Base-by-base conservation (phyloP, 345 rosid species). In the Citrus hindsii region DNA sequence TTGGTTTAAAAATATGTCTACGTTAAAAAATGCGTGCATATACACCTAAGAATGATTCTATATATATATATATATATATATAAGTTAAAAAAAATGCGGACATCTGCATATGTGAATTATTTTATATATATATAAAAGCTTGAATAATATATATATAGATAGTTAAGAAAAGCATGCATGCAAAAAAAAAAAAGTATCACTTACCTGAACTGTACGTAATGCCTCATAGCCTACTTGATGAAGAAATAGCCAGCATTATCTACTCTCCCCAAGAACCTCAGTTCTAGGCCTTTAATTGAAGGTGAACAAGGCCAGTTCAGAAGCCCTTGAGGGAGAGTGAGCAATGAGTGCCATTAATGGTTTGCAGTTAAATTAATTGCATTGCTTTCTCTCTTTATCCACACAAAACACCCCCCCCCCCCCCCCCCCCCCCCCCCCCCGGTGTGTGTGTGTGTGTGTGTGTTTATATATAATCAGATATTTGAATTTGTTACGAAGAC, bases 261-360 rank as follows among this genome's bases (percentile, higher is more conserved):
- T 84, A 82, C 77, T 80, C 84, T 68, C 84, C 83, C 79, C 38
- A 33, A 63, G 80, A 33, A 35, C 68, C 73, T 74, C 80, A 0
- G 74, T 37, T n/a, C 1, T 53, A 46, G 9, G 64, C 33, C 55
- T 27, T 42, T 1, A 46, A 46, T 46, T 46, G 18, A 46, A 46
- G 51, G 18, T 33, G 3, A 22, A 4, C 3, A 27, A 61, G 22
- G 46, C 64, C 24, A 67, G 61, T 22, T 55, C 76, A 66, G 85
- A 86, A 84, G 87, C 82, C 84, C 75, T 84, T 63, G 86, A 82
- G 83, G 86, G 81, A 86, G 86, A 83, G 85, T 80, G 86, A 75
- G 79, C 61, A 68, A 74, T 65, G 56, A n/a, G 30, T 72, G 78
- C 77, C 87, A 81, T 68, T 71, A 7, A 24, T 51, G 2, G 30